A percentile compares a stretch with the other conserved stretches of the same genome.
These are phyloP conservation scores for Coprinopsis marcescibilis DNA, from an alignment of 768 basidiomycete species.

Conservation along the genomic window DNA sequence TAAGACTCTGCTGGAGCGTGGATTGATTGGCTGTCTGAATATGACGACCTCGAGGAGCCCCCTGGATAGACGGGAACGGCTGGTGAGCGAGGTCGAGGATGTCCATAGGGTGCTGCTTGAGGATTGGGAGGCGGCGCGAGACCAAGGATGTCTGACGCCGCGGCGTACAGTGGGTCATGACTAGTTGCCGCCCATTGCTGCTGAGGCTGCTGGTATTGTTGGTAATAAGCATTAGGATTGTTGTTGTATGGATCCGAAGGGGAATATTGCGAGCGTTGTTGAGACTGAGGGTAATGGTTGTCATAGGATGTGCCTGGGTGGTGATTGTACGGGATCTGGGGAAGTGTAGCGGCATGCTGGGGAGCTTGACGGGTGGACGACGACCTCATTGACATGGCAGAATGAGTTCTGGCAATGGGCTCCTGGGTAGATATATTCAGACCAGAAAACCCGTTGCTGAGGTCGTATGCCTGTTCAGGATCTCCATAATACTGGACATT, in stretches of 20 bases:
- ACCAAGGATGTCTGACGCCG: slow-evolving; percentile 77
- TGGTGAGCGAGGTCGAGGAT: too few species aligned
- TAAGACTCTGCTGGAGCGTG: slow-evolving; percentile 17
- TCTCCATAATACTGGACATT: slow-evolving; percentile 2
- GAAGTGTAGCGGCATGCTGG: background rate
- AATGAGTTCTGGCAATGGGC: slow-evolving; percentile 20
- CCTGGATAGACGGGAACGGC: slow-evolving; percentile 17
- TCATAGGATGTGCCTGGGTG: too few species aligned
- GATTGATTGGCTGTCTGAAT: slow-evolving; percentile 16
- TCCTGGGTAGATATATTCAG: slow-evolving; percentile 10
- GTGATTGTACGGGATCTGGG: too few species aligned
- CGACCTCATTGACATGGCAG: slow-evolving; percentile 19
- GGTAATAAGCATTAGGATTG: background rate
- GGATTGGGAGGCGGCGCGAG: slow-evolving; percentile 57
- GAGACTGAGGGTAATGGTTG: too few species aligned
- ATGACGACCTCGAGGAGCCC: slow-evolving; percentile 3
- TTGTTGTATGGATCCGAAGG: too few species aligned
- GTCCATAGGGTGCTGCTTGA: slow-evolving; percentile 13
- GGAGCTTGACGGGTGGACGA: slow-evolving; percentile 3
- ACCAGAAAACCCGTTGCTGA: slow-evolving; percentile 7
- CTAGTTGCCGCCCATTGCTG: background rate
- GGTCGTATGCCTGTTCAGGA: background rate
- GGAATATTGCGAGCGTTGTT: too few species aligned
- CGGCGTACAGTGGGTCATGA: slow-evolving; percentile 60
- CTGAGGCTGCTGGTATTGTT: background rate